A percentile compares a stretch with the other conserved stretches of the same genome.
phyloP scores from a whole-genome alignment of 176 grass and related monocot species.

The Elymus sibiricus region DNA sequence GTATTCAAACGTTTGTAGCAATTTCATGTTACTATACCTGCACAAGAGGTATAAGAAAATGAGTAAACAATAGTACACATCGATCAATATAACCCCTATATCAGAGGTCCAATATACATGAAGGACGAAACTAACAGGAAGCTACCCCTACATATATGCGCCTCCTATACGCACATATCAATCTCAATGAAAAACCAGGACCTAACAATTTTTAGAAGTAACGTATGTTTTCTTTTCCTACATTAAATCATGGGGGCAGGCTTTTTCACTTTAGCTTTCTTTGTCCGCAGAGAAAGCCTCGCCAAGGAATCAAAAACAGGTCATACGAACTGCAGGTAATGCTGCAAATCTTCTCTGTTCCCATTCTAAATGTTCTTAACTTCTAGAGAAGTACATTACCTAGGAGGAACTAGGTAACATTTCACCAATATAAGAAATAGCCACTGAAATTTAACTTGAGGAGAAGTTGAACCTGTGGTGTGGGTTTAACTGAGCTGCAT shows the following conservation, averaged over 20 bases:
- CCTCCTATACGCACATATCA: neutral
- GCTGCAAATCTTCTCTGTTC: neutral
- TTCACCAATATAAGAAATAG: neutral
- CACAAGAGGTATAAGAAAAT: neutral
- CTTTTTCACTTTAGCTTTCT: neutral
- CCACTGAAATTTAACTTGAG: no score
- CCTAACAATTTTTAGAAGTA: neutral
- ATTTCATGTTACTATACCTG: neutral
- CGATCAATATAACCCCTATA: neutral
- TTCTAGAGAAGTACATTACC: no score
- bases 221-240: neutral
- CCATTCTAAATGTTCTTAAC: neutral
- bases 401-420: neutral
- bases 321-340: slow-evolving; percentile 43
- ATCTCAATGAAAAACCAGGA: neutral
- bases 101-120: neutral
- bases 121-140: neutral
- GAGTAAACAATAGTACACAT: neutral
- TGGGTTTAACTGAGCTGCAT: neutral
- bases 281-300: neutral
- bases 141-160: neutral
- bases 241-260: neutral
- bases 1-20: neutral
- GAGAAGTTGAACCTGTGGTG: neutral
- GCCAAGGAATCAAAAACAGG: slow-evolving; percentile 14